Evolutionary conservation across 192 early-diverging fungal genomes (phyloP).

Genomic region (Coemansia sp.): DNA sequence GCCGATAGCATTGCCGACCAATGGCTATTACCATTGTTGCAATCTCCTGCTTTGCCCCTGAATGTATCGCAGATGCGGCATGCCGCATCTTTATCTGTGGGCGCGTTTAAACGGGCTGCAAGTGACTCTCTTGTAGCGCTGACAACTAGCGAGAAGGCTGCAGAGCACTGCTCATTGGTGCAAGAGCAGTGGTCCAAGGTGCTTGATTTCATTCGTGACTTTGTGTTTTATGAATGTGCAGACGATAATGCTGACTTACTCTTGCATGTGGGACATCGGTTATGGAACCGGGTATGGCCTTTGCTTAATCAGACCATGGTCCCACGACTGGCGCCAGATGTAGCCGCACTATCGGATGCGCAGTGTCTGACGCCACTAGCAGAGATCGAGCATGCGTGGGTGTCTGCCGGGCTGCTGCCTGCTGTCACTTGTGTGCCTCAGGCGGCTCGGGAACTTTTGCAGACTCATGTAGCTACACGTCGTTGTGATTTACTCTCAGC

Average conservation of each 20-base stretch:
- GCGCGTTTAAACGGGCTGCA: slow-evolving; percentile 18
- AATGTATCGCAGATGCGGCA: slow-evolving; percentile 17
- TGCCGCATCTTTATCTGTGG: slow-evolving; percentile 37
- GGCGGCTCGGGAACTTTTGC: slow-evolving; percentile 27
- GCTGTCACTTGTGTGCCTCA: slow-evolving; percentile 19
- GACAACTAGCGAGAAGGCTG: background rate
- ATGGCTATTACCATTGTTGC: slow-evolving; percentile 39
- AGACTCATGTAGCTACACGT: slow-evolving; percentile 31
- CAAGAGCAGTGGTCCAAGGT: slow-evolving; percentile 36
- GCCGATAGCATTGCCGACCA: slow-evolving; percentile 18
- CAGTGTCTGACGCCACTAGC: slow-evolving; percentile 31
- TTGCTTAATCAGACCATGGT: slow-evolving; percentile 18
- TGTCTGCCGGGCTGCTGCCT: slow-evolving; percentile 24
- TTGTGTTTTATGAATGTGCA: slow-evolving; percentile 38
- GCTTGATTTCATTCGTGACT: slow-evolving; percentile 33
- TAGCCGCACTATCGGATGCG: slow-evolving; percentile 22
- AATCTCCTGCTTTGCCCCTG: slow-evolving; percentile 22
- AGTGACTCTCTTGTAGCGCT: background rate
- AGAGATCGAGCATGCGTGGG: slow-evolving; percentile 41
- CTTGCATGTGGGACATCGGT: slow-evolving; percentile 25
- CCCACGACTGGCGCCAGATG: slow-evolving; percentile 23
- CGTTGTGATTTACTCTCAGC: slow-evolving; percentile 39
- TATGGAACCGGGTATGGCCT: slow-evolving; percentile 34
- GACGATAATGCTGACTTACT: slow-evolving; percentile 40
- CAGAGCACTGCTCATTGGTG: slow-evolving; percentile 19